A percentile compares a stretch with the other conserved stretches of the same genome.
phyloP scores from a whole-genome alignment of 768 basidiomycete species.

The Amanita pallidorosea region DNA sequence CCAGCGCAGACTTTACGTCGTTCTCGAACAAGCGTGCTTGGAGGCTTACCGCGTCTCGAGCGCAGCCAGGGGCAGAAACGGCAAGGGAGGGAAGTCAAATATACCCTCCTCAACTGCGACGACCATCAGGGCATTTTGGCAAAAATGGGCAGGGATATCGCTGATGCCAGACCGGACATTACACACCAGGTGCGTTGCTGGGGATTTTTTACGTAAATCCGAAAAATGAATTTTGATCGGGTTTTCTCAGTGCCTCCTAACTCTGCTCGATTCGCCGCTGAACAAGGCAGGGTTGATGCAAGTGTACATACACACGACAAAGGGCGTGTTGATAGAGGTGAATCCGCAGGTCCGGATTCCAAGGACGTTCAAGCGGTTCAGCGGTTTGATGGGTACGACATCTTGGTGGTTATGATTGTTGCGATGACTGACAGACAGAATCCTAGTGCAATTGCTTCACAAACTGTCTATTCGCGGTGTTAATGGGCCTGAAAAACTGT shows the following conservation, averaged over 20 bases:
- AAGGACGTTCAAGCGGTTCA: constrained; percentile 96
- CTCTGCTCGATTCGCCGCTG: constrained; percentile 91
- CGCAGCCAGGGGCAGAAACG: constrained; percentile 34
- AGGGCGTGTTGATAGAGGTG: constrained; percentile 93
- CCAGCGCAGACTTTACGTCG: constrained; percentile 73
- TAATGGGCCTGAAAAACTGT: constrained; percentile 91
- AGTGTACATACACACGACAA: constrained; percentile 96
- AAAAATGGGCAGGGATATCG: constrained; percentile 95
- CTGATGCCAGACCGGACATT: constrained; percentile 98
- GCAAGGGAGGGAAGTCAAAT: constrained; percentile 81
- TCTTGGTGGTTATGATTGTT: not conserved
- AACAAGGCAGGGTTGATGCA: constrained; percentile 97
- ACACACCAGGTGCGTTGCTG: constrained; percentile 92
- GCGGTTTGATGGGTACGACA: constrained; percentile 93
- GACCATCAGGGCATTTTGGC: constrained; percentile 98
- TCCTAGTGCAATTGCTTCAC: constrained; percentile 88
- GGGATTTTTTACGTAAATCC: constrained; percentile 8
- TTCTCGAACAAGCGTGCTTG: constrained; percentile 89
- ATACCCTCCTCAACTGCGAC: constrained; percentile 94
- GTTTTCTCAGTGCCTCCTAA: constrained; percentile 72
- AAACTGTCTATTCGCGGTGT: constrained; percentile 92
- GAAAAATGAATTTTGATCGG: not conserved
- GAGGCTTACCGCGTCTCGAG: constrained; percentile 86
- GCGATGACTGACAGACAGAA: not conserved
- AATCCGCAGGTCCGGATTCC: constrained; percentile 98